Base-by-base conservation (phyloP, 129 eudicot species). In the Logfia minima region DNA sequence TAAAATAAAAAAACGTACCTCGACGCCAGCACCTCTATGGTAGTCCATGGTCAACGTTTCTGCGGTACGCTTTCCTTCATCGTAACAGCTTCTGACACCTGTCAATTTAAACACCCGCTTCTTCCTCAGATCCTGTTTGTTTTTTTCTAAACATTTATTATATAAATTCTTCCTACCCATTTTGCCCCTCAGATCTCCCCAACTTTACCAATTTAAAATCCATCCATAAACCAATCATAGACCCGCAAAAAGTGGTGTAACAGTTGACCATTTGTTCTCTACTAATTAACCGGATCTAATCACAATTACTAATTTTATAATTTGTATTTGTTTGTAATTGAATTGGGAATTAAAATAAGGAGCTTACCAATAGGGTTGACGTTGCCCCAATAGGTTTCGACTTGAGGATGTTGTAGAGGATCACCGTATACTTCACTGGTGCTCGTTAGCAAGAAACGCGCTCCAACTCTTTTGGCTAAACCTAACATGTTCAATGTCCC, bases 1-100 rank as follows among this genome's bases (percentile, higher is more conserved):
- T 2, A 13, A 45, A 45, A 13, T 2, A 52, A 32, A 19, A 41
- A 14, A 43, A 78, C 81, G 28, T 4, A 92, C 98, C 98, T 92
- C 96, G 79, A 92, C 98, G 60, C 86, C 92, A 43, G 95, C 98
- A 73, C 96, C 98, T 35, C 98, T 82, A 75, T 93, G 98, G 70
- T 93, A 93, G 80, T 93, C 98, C 96, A 93, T 90, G 74, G 96
- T 86, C 91, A 93, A 87, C 28, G 96, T 93, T 71, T 93, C 98
- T 63, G 98, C 96, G 2, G 96, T 90, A 45, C 98, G 91, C 74
- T 93, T 93, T 64, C 98, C 98, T 83, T 90, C 98, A 78, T 93
- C 98, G 83, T 93, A 93, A 82, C 98, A 93, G 70, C 98, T 93
- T 70, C 98, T 86, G 45, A 93, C 98, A 86, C 98, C 98, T 93